Evolutionary conservation across 768 basidiomycete species (phyloP), one percentile per base, ranked within the genome.

Genomic region (Mycena floridula): DNA sequence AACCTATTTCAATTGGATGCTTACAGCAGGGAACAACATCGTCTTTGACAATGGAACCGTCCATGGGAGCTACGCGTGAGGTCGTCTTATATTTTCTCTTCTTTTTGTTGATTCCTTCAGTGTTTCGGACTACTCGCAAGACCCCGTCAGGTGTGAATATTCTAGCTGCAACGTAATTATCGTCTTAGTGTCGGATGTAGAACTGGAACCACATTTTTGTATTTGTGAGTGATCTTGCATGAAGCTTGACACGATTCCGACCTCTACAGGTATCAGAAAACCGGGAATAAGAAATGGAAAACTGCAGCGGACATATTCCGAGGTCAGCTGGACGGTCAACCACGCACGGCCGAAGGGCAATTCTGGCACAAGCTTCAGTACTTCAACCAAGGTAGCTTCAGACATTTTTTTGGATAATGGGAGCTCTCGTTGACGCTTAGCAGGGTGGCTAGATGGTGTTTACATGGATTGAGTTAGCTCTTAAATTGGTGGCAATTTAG

Each of bases 311-410:
- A 67, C 43, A 65, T 50, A 18, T 71, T 62, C 55, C 61, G 65
- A 7, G 40, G 42, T 11, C 73, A 73, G 51, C 57, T 73, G 8
- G 53, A 69, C 48, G 57, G 50, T 9, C 71, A 73, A 46, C 68
- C 71, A 20, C 69, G 72, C 15, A 73, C 69, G 13, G 60, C 59
- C 0, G 58, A 72, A 53, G 71, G 72, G 7, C 69, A 70, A 46
- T 72, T 72, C 50, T 72, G 72, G 71, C 71, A 73, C 56, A 71
- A 70, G 46, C 52, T 63, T 2, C 62, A 43, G 25, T 71, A 71
- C 50, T 59, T 61, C 7, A 68, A 73, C 47, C 65, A 73, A 66
- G 70, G 71, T 67, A 21, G 1, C 7, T 24, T 15, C 28, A 4
- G 11, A n/a, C 15, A 15, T 23, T 37, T 21, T 11, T 22, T 3